phyloP scores from a whole-genome alignment of 805 yeast genomes.

The Saccharomycopsis javanensis region DNA sequence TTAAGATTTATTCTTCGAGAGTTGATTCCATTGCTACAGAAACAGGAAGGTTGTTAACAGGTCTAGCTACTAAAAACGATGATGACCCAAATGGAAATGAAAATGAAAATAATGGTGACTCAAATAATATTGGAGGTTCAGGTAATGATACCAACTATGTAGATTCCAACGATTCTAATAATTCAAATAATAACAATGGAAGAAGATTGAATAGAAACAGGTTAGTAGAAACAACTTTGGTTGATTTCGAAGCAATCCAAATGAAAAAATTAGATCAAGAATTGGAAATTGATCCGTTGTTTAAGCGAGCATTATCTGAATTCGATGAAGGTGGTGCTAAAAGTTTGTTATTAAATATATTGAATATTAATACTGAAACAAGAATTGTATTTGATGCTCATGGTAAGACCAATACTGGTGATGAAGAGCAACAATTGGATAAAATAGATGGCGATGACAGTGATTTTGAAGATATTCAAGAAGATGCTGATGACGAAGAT shows the following conservation, averaged over 20 bases:
- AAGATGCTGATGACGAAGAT: constrained; percentile 10
- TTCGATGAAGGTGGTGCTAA: constrained; percentile 82
- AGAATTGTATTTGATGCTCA: constrained; percentile 53
- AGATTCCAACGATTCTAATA: constrained; percentile 21
- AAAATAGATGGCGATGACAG: constrained; percentile 15
- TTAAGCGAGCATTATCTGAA: constrained; percentile 64
- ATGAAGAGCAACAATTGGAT: constrained; percentile 10
- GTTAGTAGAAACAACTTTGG: constrained; percentile 37
- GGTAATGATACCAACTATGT: constrained; percentile 23
- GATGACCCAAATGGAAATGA: constrained; percentile 19
- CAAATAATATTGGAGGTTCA: constrained; percentile 21
- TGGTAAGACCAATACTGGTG: constrained; percentile 16
- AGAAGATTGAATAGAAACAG: constrained; percentile 23
- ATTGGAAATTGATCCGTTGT: constrained; percentile 60
- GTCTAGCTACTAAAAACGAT: constrained; percentile 43
- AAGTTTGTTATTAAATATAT: constrained; percentile 52
- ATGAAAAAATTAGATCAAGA: constrained; percentile 55
- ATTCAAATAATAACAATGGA: constrained; percentile 21
- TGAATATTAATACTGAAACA: constrained; percentile 29
- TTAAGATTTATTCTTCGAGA: constrained; percentile 81
- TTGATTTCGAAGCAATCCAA: constrained; percentile 40
- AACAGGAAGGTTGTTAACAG: constrained; percentile 75
- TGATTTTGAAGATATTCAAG: constrained; percentile 19
- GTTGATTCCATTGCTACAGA: constrained; percentile 89
- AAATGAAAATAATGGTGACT: constrained; percentile 22